Evolutionary conservation across 2,329 filamentous ascomycete species (phyloP), one percentile per base, ranked within the genome.

Genomic region (Aschersonia sp.): DNA sequence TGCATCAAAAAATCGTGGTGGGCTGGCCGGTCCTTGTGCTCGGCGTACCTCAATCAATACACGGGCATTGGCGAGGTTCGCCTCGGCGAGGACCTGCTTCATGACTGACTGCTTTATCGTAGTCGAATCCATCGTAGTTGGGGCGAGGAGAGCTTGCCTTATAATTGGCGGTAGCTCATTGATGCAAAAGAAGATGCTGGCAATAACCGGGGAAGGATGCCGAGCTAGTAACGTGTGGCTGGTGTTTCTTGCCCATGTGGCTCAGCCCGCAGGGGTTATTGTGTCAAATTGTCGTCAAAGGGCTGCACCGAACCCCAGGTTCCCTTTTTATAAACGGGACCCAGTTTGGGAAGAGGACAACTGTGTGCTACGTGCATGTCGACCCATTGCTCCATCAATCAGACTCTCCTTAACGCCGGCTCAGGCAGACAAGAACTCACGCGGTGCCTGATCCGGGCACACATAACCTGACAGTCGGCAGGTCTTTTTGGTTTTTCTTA

Each of bases 51-150:
- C 75, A 57, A 89, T 84, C 56, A 89, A 70, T 54, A 73, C 70
- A 53, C 78, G 75, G 43, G 82, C 83, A 57, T 88, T 88, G 57
- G 69, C 72, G 55, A 84, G 69, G 63, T 79, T 80, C 52, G 77
- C 70, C 64, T 84, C 78, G 53, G 73, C 63, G 60, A 76, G 73
- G 53, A 84, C 69, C 63, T 83, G 77, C 65, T 76, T 72, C 60
- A 83, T 76, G 49, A 86, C 74, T 62, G 69, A 72, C 65, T 74
- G 67, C 69, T 79, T 82, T 62, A 75, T 66, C 47, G 65, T 60
- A 54, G 68, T 71, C 61, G 76, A 79, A 52, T 79, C 73, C 77
- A 80, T 81, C n/a, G 12, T 46, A 9, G 8, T 14, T 3, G 10
- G 40, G 9, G 7, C 9, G 14, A 41, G 14, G 11, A 14, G 22